phyloP scores from a whole-genome alignment of 495 filamentous ascomycete genomes.

The Cetradonia linearis region DNA sequence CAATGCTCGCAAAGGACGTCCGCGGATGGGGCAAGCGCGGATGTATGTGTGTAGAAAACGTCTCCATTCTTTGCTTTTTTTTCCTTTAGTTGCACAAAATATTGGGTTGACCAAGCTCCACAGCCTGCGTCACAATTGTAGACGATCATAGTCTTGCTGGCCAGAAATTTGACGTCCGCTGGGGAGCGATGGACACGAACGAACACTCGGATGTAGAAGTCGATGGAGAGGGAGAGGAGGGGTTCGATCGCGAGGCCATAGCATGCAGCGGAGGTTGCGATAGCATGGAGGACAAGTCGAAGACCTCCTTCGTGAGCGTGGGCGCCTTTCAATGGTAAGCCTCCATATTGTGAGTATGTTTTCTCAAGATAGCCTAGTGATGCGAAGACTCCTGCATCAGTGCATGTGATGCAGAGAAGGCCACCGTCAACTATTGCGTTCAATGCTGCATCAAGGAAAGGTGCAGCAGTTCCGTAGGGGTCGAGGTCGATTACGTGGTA shows the following conservation, averaged over 20 bases:
- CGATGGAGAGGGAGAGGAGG: slow-evolving; percentile 81
- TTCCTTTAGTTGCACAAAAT: slow-evolving; percentile 53
- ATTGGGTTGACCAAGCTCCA: slow-evolving; percentile 74
- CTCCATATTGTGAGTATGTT: slow-evolving; percentile 81
- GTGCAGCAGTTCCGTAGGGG: slow-evolving; percentile 84
- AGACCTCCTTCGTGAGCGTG: slow-evolving; percentile 86
- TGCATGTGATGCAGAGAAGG: slow-evolving; percentile 90
- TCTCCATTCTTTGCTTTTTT: slow-evolving; percentile 58
- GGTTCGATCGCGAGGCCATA: slow-evolving; percentile 92
- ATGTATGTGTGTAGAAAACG: slow-evolving; percentile 61
- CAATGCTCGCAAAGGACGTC: slow-evolving; percentile 66
- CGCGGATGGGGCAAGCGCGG: slow-evolving; percentile 56
- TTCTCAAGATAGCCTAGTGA: slow-evolving; percentile 91
- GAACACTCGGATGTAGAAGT: slow-evolving; percentile 90
- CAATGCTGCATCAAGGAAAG: slow-evolving; percentile 83
- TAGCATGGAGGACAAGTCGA: slow-evolving; percentile 67
- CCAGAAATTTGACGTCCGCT: slow-evolving; percentile 75
- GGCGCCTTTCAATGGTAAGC: slow-evolving; percentile 68
- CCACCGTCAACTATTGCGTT: slow-evolving; percentile 77
- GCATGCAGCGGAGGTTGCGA: slow-evolving; percentile 67
- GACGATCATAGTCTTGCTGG: slow-evolving; percentile 82
- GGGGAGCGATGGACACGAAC: slow-evolving; percentile 70
- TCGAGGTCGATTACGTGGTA: slow-evolving; percentile 97
- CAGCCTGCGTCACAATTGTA: slow-evolving; percentile 87
- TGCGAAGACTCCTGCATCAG: slow-evolving; percentile 87